Conservation (phyloP, 75 land plant species). For the Ceratopteris richardii region DNA sequence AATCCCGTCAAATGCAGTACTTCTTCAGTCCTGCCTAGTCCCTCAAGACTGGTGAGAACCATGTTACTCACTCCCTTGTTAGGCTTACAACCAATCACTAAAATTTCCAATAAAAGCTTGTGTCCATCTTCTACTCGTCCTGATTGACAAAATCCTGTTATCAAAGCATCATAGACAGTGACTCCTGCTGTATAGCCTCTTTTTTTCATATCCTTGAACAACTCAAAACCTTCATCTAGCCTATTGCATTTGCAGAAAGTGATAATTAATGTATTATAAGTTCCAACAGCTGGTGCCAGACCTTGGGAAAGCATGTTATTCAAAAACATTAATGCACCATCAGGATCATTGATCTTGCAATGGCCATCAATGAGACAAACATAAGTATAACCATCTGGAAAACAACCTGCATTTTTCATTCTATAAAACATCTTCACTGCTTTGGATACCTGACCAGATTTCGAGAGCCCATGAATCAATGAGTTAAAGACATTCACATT, state of each 20-base stretch:
- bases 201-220: conserved; percentile 37
- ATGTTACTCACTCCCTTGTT: neutral
- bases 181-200: conserved; percentile 44
- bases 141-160: conserved; percentile 33
- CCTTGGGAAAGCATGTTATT: conserved; percentile 37
- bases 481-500: conserved; percentile 58
- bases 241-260: conserved; percentile 46
- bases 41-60: neutral
- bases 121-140: neutral
- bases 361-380: conserved; percentile 18
- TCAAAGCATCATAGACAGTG: conserved; percentile 48
- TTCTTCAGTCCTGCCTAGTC: neutral
- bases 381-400: conserved; percentile 15
- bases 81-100: neutral
- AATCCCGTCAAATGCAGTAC: neutral
- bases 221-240: conserved; percentile 38
- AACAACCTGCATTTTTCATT: conserved; percentile 33
- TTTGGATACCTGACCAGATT: conserved; percentile 34
- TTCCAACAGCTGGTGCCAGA: conserved; percentile 44
- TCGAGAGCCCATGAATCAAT: conserved; percentile 66
- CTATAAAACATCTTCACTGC: conserved; percentile 41
- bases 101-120: neutral
- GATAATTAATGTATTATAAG: conserved; percentile 53
- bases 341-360: conserved; percentile 26
- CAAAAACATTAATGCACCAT: conserved; percentile 48